Base-by-base conservation (phyloP, 2,329 filamentous ascomycete genomes). In the Paecilomyces sp. region DNA sequence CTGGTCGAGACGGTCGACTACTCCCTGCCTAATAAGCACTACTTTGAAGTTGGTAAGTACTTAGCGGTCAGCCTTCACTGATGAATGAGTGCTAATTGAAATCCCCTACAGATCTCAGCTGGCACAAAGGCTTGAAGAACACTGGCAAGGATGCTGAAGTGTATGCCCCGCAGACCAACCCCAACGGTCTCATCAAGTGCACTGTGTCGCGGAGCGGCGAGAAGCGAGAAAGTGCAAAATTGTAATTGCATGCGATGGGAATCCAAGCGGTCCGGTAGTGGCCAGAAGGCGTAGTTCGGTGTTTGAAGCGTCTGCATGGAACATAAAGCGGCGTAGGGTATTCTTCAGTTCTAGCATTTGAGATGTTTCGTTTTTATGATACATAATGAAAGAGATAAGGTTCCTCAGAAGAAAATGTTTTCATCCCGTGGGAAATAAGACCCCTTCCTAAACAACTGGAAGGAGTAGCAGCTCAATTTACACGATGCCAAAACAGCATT, bases 61-160 rank as follows among this genome's bases (percentile, higher is more conserved):
- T 87, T 91, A 79, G 24, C 56, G 56, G 61, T 63, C 51, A 58
- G 52, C 6, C 15, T 33, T 28, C n/a, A 18, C 28, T 12, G 51
- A 15, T 54, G 34, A 34, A 56, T 28, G n/a, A 34, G 55, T 33
- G 28, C 60, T 62, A 33, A 62, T 47, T 13, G 22, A 5, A 36
- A 51, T 30, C 31, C 6, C n/a, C 57, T 57, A 3, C 70, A 93
- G 93, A 97, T 72, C 79, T 99, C 71, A 93, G 89, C 78, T 99
- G 94, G 94, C 91, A 96, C 83, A 95, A 97, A 76, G 92, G 88
- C 31, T 75, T 92, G 66, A 91, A 96, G 82, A 99, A 99, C 79
- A 96, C 91, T 0, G 94, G 94, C 76, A 89, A 91, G 76, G 89
- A 99, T 70, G 94, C 94, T 57, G 92, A 97, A 73, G 93, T 99